Evolutionary conservation across 2,329 filamentous ascomycete genomes (phyloP), one percentile per base, ranked within the genome.

Genomic region (Trichoderma sp.): DNA sequence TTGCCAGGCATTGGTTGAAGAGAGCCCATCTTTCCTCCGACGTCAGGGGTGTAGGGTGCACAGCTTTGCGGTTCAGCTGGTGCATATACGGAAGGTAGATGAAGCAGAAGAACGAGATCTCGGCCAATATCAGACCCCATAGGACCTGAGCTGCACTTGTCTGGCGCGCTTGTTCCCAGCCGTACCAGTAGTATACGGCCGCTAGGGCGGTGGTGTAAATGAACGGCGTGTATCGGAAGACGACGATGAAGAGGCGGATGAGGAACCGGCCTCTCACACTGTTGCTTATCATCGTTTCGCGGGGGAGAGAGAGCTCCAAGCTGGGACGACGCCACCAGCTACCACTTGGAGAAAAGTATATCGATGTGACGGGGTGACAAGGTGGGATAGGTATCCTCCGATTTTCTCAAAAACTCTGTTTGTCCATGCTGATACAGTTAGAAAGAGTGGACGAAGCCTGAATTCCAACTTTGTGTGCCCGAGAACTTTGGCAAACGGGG

Each of bases 1-100:
- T 90, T 38, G 83, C 84, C 76, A 88, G 84, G 82, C 90, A 91
- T 53, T 86, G 86, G 68, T 86, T 82, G 80, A 93, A 93, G 3
- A 94, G 83, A 1, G 82, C 85, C 59, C 85, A 83, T 29, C 92
- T 87, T 69, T 90, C 85, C 6, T 86, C 80, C 41, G 83, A 84
- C 1, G 86, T 83, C 11, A 88, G 81, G 0, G 84, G 81, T 1
- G 82, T 79, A 3, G 87, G 87, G 69, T 89, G 85, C 16, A 79
- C 76, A 12, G 86, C 86, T 21, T 81, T 79, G 16, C 80, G 76
- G 7, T 80, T 79, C n/a, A 89, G 83, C 16, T 84, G 84, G 18
- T 77, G 76, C 24, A 83, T 83, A 77, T 86, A 86, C 0, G 87
- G 88, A 3, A 80, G 77, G 79, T 86, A 88, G 56, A 89, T 77